Percentiles rank a stretch among this genome's conserved stretches.
phyloP scores from a whole-genome alignment of 2,329 filamentous ascomycete species.

The Drechslerella coelobrocha region DNA sequence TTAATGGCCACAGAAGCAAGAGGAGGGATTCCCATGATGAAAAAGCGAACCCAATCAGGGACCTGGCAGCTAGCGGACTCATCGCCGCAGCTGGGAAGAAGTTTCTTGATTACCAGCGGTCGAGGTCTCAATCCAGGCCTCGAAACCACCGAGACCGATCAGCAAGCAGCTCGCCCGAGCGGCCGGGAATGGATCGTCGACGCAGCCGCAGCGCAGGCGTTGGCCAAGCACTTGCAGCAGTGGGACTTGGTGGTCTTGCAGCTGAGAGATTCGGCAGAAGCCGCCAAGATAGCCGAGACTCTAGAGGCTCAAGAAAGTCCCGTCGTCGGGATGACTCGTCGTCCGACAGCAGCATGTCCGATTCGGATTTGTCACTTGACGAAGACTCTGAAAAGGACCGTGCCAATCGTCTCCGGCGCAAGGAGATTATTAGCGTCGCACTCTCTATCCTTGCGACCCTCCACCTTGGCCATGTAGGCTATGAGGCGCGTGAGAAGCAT shows the following conservation, averaged over 20 bases:
- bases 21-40: constrained; percentile 25
- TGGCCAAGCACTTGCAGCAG: constrained; percentile 18
- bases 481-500: constrained; percentile 41
- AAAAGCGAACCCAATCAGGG: constrained; percentile 16
- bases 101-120: constrained; percentile 44
- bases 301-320: constrained; percentile 12
- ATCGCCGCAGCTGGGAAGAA: constrained; percentile 46
- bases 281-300: constrained; percentile 24
- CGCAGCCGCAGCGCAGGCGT: constrained; percentile 39
- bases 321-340: constrained; percentile 15
- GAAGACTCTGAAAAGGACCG: constrained; percentile 33
- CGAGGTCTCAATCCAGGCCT: constrained; percentile 34
- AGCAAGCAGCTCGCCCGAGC: constrained; percentile 29
- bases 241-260: constrained; percentile 44
- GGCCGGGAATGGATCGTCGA: constrained; percentile 28
- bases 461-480: constrained; percentile 35
- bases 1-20: constrained; percentile 29
- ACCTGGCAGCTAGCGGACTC: constrained; percentile 33
- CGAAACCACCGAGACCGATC: constrained; percentile 14
- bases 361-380: constrained; percentile 44
- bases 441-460: constrained; percentile 45
- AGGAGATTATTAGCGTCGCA: constrained; percentile 44
- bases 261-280: constrained; percentile 29
- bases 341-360: constrained; percentile 43
- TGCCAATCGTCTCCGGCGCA: constrained; percentile 28